Base-by-base conservation (phyloP, 2,329 filamentous ascomycete genomes). In the Hirsutella rhossiliensis region DNA sequence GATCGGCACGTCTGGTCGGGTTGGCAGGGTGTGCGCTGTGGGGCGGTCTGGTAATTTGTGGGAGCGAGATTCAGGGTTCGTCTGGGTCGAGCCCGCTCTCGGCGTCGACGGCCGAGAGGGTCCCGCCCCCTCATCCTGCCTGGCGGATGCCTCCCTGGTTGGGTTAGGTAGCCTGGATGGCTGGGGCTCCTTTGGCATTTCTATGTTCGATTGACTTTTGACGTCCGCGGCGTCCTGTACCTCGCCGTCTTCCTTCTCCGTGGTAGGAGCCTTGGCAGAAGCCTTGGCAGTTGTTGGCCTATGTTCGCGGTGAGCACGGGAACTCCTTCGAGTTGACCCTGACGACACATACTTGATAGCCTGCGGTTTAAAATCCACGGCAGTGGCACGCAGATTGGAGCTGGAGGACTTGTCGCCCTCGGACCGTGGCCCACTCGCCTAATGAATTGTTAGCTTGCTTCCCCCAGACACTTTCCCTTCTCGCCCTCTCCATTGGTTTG, bases 211-310 rank as follows among this genome's bases (percentile, higher is more conserved):
- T 23, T 43, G 42, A 17, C 42, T 41, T 13, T 43, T 56, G 27
- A 19, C 29, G 15, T 60, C 56, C 41, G 57, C 78, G 30, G 66
- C 68, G 52, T 86, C 82, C 49, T 79, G 76, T 20, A 86, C 81
- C 57, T 87, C 83, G 18, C 83, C 83, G 55, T 87, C 83, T 57
- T 87, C 83, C 43, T 77, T 75, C 48, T 82, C 78, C 2, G 60
- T 59, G 12, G 60, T 45, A 1, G 45, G 42, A 39, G 48, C 48
- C 36, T 54, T 52, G n/a, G 34, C 40, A 11, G 19, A 15, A 9
- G 44, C 20, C 36, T 54, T 52, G n/a, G 38, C 40, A 11, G 19
- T n/a, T 7, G 44, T 19, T 20, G 52, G 43, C 41, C 62, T 45
- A 49, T 44, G 38, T 40, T 41, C 23, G 44, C 34, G 31, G 43